Evolutionary conservation across 257 asterid genomes (phyloP), one percentile per base, ranked within the genome.

Genomic region (Primulina tabacum): DNA sequence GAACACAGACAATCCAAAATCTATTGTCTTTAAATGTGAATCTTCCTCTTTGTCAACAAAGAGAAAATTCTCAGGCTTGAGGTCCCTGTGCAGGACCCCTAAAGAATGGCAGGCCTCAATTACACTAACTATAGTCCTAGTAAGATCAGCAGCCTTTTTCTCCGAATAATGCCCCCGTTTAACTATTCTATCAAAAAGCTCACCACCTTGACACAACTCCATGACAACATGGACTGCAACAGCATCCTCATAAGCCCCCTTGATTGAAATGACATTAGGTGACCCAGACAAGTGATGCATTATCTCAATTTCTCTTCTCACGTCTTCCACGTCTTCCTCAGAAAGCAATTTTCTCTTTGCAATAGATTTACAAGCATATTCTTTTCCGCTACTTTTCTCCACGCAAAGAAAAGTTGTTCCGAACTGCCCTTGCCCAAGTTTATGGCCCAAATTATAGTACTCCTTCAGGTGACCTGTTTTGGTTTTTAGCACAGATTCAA

Each of bases 21-120:
- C 98, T 12, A 92, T 89, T 7, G 96, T 76, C 83, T 84, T 88
- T 43, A 92, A 77, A 0, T 87, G 82, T 0, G 98, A 81, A 62
- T 89, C 92, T 84, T 92, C 98, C 62, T 80, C 82, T 71, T 76
- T 83, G 34, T 82, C 69, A 5, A 85, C 83, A 70, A 89, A 88
- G 12, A 92, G 86, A 58, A 92, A 92, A 70, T 92, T 92, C 84
- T 89, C 98, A 0, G 96, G 96, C 82, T 92, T 92, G 67, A 89
- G 83, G 67, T 92, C 98, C 62, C 98, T 68, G 68, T 92, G 96
- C 94, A 92, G 84, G 47, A 89, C 98, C 16, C 98, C 98, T 69
- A 92, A 69, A 24, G 98, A 92, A 70, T 89, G 98, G 55, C 96
- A 89, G 9, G 90, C 79, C 72, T 92, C 88, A 7, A 92, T 87